A percentile compares a stretch with the other conserved stretches of the same genome.
Evolutionary conservation across 1,139 yeast genomes (phyloP).

Genomic region (Trichomonascaceae sp.): DNA sequence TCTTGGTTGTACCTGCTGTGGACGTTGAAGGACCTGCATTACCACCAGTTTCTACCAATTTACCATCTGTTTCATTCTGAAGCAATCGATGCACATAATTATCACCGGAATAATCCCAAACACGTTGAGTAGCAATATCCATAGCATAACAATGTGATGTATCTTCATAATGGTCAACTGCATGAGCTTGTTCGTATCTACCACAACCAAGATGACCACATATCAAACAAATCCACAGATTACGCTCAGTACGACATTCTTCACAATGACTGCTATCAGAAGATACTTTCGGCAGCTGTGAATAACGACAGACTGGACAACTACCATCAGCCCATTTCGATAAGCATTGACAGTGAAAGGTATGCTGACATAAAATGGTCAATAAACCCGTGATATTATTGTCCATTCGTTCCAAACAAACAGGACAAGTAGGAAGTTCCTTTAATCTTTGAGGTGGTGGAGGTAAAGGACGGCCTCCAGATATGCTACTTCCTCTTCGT

Average conservation of each 20-base stretch:
- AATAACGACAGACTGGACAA: conserved; percentile 87
- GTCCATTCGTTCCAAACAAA: conserved; percentile 87
- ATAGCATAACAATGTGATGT: conserved; percentile 89
- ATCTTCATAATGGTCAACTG: conserved; percentile 68
- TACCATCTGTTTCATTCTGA: conserved; percentile 52
- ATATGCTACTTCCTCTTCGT: conserved; percentile 1
- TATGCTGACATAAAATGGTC: conserved; percentile 89
- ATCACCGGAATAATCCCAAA: conserved; percentile 95
- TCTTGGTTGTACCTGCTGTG: neutral
- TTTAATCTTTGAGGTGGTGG: conserved; percentile 34
- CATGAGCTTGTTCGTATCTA: conserved; percentile 81
- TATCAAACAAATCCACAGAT: conserved; percentile 83
- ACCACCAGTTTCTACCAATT: conserved; percentile 14
- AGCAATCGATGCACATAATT: conserved; percentile 82
- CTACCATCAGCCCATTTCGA: conserved; percentile 87
- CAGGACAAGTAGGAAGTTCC: conserved; percentile 91
- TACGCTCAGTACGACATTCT: conserved; percentile 56
- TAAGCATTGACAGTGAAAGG: conserved; percentile 85
- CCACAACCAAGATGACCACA: conserved; percentile 93
- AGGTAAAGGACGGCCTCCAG: conserved; percentile 24
- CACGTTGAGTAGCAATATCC: conserved; percentile 80
- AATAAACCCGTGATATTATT: conserved; percentile 71
- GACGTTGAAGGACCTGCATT: neutral
- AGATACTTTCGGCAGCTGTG: conserved; percentile 36
- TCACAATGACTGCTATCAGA: conserved; percentile 31